phyloP scores from a whole-genome alignment of 2,329 filamentous ascomycete genomes.

The Exophiala calicioides region DNA sequence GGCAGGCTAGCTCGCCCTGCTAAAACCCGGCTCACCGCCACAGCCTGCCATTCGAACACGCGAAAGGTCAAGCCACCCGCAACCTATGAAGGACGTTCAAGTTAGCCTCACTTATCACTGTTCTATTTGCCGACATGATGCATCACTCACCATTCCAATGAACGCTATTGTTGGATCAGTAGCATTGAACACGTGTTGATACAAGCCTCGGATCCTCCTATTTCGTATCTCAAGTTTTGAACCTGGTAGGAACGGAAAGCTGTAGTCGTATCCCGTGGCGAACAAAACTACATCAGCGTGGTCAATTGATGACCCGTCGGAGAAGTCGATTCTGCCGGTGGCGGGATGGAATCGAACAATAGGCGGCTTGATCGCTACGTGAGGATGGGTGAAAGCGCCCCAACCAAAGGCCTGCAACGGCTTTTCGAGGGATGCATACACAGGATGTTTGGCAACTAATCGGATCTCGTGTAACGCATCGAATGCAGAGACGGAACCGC shows the following conservation, averaged over 20 bases:
- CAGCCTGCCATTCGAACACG: conserved; percentile 37
- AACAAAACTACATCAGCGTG: conserved; percentile 36
- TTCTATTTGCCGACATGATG: neutral
- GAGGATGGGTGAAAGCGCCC: conserved; percentile 32
- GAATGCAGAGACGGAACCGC: conserved; percentile 35
- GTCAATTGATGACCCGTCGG: conserved; percentile 25
- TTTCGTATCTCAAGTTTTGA: conserved; percentile 33
- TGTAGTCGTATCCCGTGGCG: conserved; percentile 35
- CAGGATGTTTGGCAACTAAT: conserved; percentile 27
- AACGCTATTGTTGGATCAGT: conserved; percentile 38
- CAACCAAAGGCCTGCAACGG: conserved; percentile 10
- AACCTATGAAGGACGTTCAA: conserved; percentile 31
- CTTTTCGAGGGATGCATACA: conserved; percentile 15
- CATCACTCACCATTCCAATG: conserved; percentile 31
- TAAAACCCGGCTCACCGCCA: conserved; percentile 35
- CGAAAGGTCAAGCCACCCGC: conserved; percentile 38
- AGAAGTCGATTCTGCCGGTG: conserved; percentile 26
- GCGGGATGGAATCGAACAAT: conserved; percentile 33
- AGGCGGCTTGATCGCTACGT: conserved; percentile 36
- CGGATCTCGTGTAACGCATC: conserved; percentile 35
- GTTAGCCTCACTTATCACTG: neutral
- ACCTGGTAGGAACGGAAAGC: conserved; percentile 36
- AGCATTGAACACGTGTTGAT: conserved; percentile 41
- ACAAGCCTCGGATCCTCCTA: conserved; percentile 39
- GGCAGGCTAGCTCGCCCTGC: conserved; percentile 32